Base-by-base conservation (phyloP, 176 grass and related monocot genomes). In the Phoenix dactylifera region DNA sequence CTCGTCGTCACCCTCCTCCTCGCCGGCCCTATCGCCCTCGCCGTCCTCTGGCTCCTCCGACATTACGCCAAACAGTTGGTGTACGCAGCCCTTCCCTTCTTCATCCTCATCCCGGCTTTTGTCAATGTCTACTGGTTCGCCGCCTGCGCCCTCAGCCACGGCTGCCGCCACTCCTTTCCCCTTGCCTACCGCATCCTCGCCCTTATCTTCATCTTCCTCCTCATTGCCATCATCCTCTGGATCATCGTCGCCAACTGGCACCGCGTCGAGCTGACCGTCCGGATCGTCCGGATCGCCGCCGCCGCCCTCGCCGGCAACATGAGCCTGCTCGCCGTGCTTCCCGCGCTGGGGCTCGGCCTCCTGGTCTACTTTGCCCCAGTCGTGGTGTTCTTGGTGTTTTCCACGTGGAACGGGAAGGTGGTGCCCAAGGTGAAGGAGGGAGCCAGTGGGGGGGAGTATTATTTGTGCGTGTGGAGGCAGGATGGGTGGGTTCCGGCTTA, bases 111-210 rank as follows among this genome's bases (percentile, higher is more conserved):
- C 24, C 80, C 74, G 5, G 58, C 68, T 26, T 73, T 77, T 39
- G 63, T 83, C 64, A 83, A 83, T 24, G 50, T 52, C 23, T 83
- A 69, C 35, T 83, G 80, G 80, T 83, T 83, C 32, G 74, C 51
- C 26, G 69, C 74, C 2, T 83, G 80, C 63, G 9, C 58, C 6
- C 20, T 77, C 16, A 51, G 57, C 22, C 19, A 7, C 4, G 29
- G 51, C 0, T 77, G 80, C 69, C 74, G 26, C 55, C 5, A 16
- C 15, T 55, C 57, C 0, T 72, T 83, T 30, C 80, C 80, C 6
- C 57, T 83, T 7, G 65, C 30, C 7, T 77, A 83, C 63, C 80
- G 80, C 62, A 64, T 83, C 4, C 15, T 73, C 50, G 57, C 64
- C 49, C 74, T 83, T 4, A 16, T 77, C 18, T 83, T 83, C 20